phyloP scores from a whole-genome alignment of 2,329 filamentous ascomycete species.

The Aspergillus aculeatinus region DNA sequence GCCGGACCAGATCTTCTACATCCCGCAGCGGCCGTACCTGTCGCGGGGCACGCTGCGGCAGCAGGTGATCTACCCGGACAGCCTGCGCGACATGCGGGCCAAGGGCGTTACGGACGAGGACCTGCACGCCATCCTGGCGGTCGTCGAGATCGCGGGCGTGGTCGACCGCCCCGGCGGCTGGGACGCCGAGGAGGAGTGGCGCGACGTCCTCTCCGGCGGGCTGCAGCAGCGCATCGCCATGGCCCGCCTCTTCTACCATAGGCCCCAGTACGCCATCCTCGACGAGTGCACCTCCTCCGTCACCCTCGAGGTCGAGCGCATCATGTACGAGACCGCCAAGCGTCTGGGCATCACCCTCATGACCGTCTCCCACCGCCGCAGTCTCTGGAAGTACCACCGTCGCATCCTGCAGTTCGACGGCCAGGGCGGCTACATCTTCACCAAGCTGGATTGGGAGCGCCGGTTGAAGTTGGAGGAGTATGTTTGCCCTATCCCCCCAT shows the following conservation, averaged over 20 bases:
- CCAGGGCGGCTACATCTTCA: conserved; percentile 88
- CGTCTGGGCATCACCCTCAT: conserved; percentile 87
- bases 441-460: conserved; percentile 80
- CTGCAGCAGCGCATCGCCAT: conserved; percentile 96
- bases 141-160: conserved; percentile 79
- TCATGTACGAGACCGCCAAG: conserved; percentile 98
- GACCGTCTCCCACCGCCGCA: conserved; percentile 89
- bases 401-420: conserved; percentile 96
- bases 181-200: conserved; percentile 96
- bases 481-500: conserved; percentile 26
- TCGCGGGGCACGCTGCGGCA: conserved; percentile 89
- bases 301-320: conserved; percentile 89
- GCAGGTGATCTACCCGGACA: conserved; percentile 95
- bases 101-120: conserved; percentile 81
- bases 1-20: conserved; percentile 94
- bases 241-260: conserved; percentile 92
- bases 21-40: conserved; percentile 92
- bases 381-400: conserved; percentile 94
- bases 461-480: conserved; percentile 82
- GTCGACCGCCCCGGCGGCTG: conserved; percentile 78
- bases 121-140: conserved; percentile 71
- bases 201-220: conserved; percentile 86
- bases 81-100: conserved; percentile 78
- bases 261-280: conserved; percentile 87
- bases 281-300: conserved; percentile 96